Base-by-base conservation (phyloP, 345 rosid genomes). In the Erucastrum elatum region DNA sequence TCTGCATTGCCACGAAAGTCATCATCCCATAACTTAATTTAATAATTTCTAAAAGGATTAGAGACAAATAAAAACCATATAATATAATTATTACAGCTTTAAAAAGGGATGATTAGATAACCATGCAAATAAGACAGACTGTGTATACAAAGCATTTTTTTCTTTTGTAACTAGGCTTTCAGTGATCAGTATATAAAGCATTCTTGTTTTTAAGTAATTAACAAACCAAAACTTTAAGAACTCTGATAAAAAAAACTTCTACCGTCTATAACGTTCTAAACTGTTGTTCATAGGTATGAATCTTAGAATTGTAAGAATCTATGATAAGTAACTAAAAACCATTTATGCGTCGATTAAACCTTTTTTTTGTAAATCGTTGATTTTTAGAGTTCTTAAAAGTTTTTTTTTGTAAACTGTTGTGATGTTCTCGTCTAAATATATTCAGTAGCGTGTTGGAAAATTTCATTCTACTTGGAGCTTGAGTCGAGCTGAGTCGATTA, bases 1-100 rank as follows among this genome's bases (percentile, higher is more conserved):
- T 78, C 27, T 59, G 63, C 67, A 72, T 78, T 3, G 67, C 62
- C 81, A 58, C 72, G 59, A 64, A 77, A 70, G 71, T 78, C 81
- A 64, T 72, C 27, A 66, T 13, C 29, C 27, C 10, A 44, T 61
- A 46, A 29, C 37, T 62, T 60, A 15, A 21, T 68, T 25, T 72
- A 64, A 41, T 66, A 44, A 44, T 59, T 66, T 60, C 6, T 60
- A 46, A 60, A 9, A 51, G 26, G 37, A 2, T 76, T 71, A 71
- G 5, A 59, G 68, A 30, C 17, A 26, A 55, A 17, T 9, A 25
- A 59, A 59, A 59, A 5, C 33, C 33, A 27, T 66, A 72, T 12
- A 65, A 64, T 77, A 61, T 59, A 71, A 64, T 58, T 59, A 59
- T 59, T n/a, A 58, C 62, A 78, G 5, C 68, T 78, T 65, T 78